Base-by-base conservation (phyloP, 2,329 filamentous ascomycete species). In the Hypoxylon sp. region DNA sequence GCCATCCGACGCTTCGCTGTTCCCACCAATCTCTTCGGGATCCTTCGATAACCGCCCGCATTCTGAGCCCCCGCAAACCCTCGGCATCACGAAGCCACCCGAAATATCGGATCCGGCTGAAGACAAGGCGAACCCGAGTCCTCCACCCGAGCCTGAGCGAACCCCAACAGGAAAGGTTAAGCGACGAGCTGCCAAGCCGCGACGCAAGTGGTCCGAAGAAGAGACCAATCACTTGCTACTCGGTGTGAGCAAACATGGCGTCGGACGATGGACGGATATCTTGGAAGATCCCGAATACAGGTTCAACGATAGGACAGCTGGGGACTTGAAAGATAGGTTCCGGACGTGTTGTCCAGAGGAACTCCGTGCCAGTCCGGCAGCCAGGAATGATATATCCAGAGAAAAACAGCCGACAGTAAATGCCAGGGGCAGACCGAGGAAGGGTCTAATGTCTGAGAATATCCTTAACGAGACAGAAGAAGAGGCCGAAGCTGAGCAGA, bases 191-290 rank as follows among this genome's bases (percentile, higher is more conserved):
- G 83, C 85, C 6, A 89, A 88, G 72, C 84, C 87, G 1, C 82
- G 89, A 65, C 83, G 85, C 57, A 90, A 89, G 72, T 91, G 89
- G 89, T 87, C 87, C 0, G 87, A 91, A 67, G 85, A 88, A 63
- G 89, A 91, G 76, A 91, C 89, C 1, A 89, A 87, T 55, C 84
- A 89, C 70, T 80, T 91, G 7, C 77, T 91, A 13, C 79, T 89
- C 2, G 89, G 88, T 0, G 89, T 90, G 29, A 85, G 85, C 72
- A 86, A 87, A 32, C 85, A 91, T 73, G 89, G 89, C 0, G 86
- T 91, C 7, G 89, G 89, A 39, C 88, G 87, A 72, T 91, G 89
- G 89, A 89, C 87, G 7, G 86, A 82, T 62, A 91, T 91, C 32
- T 79, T 91, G 24, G 87, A 89, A 54, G 89, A 91, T 67, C 78